A percentile compares a stretch with the other conserved stretches of the same genome.
These are phyloP conservation scores for Penicillium sp. DNA, from an alignment of 2,329 filamentous ascomycete species.

Conservation along the genomic window DNA sequence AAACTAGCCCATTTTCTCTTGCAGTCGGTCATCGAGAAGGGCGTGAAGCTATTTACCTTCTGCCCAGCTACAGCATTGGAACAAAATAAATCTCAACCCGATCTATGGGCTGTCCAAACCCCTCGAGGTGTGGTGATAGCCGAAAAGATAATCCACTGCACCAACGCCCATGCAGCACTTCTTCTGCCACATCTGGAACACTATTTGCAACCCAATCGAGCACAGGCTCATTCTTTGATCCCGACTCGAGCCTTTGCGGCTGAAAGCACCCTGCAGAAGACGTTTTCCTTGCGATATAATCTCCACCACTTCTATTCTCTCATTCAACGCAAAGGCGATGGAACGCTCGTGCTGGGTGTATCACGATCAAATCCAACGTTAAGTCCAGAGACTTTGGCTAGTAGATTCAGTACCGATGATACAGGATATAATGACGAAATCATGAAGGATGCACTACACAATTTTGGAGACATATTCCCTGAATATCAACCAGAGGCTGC, in stretches of 20 bases:
- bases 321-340: constrained; percentile 43
- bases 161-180: constrained; percentile 23
- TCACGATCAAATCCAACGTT: constrained; percentile 41
- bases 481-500: constrained; percentile 10
- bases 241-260: constrained; percentile 37
- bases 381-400: constrained; percentile 26
- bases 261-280: constrained; percentile 31
- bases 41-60: constrained; percentile 42
- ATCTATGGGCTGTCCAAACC: constrained; percentile 18
- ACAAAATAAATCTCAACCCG: constrained; percentile 2
- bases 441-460: constrained; percentile 33
- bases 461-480: constrained; percentile 36
- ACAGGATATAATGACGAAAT: constrained; percentile 39
- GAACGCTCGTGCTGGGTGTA: constrained; percentile 42
- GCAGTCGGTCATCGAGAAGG: constrained; percentile 32
- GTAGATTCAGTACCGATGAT: constrained; percentile 38
- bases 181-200: constrained; percentile 17
- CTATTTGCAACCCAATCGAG: constrained; percentile 41
- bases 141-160: constrained; percentile 22
- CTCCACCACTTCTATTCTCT: constrained; percentile 48
- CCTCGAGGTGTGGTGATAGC: constrained; percentile 14
- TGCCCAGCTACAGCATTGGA: constrained; percentile 35
- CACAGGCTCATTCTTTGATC: constrained; percentile 44
- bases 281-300: constrained; percentile 45
- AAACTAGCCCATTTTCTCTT: constrained; percentile 49